phyloP scores from a whole-genome alignment of 108 stramenopile genomes.

The Cyclotella choctawhatcheeana region DNA sequence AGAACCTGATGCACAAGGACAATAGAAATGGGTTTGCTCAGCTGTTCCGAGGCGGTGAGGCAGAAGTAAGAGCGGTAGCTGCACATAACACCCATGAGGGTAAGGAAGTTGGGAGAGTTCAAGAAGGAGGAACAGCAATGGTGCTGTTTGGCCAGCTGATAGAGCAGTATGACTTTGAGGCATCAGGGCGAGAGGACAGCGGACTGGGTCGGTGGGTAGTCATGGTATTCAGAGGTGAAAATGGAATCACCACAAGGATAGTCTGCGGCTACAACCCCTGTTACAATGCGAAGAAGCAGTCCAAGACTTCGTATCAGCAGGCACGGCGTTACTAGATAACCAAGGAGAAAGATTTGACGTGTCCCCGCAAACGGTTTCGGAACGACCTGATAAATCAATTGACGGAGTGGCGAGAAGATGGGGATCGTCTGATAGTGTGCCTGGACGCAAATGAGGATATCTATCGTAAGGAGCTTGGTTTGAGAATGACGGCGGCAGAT shows the following conservation, averaged over 20 bases:
- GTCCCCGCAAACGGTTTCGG: slow-evolving; percentile 10
- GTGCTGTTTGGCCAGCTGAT: background rate
- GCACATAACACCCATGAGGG: slow-evolving; percentile 1
- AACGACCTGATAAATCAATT: slow-evolving; percentile 9
- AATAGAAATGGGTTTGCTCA: slow-evolving; percentile 19
- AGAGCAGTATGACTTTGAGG: background rate
- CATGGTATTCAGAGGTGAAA: background rate
- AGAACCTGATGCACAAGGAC: slow-evolving; percentile 9
- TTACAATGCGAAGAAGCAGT: background rate
- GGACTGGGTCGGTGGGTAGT: slow-evolving; percentile 12
- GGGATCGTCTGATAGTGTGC: slow-evolving; percentile 8
- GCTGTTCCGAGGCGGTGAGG: slow-evolving; percentile 16
- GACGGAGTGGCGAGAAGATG: slow-evolving; percentile 1
- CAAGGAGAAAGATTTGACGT: background rate
- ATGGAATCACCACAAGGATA: slow-evolving; percentile 4
- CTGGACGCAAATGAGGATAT: slow-evolving; percentile 25
- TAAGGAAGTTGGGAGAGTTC: background rate
- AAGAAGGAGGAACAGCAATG: slow-evolving; percentile 15
- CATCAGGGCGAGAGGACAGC: background rate
- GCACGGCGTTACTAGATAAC: slow-evolving; percentile 8
- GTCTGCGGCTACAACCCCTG: slow-evolving; percentile 21
- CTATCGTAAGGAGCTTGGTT: slow-evolving; percentile 8
- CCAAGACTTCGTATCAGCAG: slow-evolving; percentile 13
- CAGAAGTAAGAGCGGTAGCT: background rate
- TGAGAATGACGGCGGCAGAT: background rate